phyloP scores from a whole-genome alignment of 192 early-diverging fungal species.

The Coemansia sp. region DNA sequence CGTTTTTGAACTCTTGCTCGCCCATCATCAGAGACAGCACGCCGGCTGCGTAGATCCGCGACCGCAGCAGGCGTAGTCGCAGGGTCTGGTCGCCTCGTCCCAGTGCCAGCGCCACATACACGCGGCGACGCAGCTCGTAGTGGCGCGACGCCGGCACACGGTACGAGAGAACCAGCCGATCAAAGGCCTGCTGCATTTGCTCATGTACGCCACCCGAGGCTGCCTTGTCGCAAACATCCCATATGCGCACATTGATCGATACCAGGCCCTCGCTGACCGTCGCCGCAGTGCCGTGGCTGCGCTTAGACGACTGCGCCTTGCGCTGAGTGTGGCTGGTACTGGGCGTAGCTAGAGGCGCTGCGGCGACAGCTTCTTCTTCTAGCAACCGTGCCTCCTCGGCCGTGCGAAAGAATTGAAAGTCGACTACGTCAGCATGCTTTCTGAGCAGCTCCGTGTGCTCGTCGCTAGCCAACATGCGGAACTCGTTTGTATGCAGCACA shows the following conservation, averaged over 20 bases:
- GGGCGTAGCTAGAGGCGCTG: slow-evolving; percentile 8
- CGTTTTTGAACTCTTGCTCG: slow-evolving; percentile 58
- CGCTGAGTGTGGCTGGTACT: slow-evolving; percentile 10
- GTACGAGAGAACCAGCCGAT: slow-evolving; percentile 63
- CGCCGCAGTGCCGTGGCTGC: neutral
- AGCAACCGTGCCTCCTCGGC: slow-evolving; percentile 43
- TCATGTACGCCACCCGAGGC: slow-evolving; percentile 19
- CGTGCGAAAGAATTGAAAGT: slow-evolving; percentile 50
- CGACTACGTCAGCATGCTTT: slow-evolving; percentile 25
- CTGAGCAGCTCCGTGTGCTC: slow-evolving; percentile 14
- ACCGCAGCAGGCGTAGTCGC: slow-evolving; percentile 63
- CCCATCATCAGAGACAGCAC: slow-evolving; percentile 65
- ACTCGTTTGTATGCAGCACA: slow-evolving; percentile 46
- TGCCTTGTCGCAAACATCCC: slow-evolving; percentile 19
- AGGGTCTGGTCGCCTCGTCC: slow-evolving; percentile 31
- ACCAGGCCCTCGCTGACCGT: slow-evolving; percentile 31
- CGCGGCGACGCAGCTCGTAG: slow-evolving; percentile 77
- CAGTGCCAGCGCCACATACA: slow-evolving; percentile 70
- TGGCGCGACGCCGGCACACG: slow-evolving; percentile 69
- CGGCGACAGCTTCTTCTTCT: slow-evolving; percentile 13
- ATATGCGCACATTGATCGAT: slow-evolving; percentile 56
- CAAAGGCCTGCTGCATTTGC: slow-evolving; percentile 56
- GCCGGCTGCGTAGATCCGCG: slow-evolving; percentile 76
- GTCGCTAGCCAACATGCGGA: slow-evolving; percentile 30
- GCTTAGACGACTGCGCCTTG: slow-evolving; percentile 8